Base-by-base conservation (phyloP, 1,139 yeast species). In the Yamadazyma jaroonii region DNA sequence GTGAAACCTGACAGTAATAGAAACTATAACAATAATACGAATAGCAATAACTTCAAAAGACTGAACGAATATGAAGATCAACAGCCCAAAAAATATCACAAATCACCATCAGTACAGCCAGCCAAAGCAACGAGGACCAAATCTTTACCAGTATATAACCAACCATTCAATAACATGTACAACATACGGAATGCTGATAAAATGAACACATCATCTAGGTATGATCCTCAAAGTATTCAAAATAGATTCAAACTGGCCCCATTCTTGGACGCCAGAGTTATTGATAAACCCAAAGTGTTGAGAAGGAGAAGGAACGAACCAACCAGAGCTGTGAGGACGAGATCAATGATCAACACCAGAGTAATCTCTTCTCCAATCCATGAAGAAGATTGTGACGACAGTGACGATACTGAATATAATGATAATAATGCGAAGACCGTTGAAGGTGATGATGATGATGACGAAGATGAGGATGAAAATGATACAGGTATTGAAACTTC, bases 121-220 rank as follows among this genome's bases (percentile, higher is more conserved):
- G 40, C 37, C 5, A 79, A 77, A 56, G 86, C 86, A 7, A 72
- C 76, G n/a, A 66, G 86, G 52, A 80, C 86, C 1, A 79, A 77
- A 46, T 80, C 85, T 0, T 59, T 80, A 35, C 85, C 85, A 3
- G 70, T 72, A 2, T 79, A 77, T 62, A 71, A 62, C 33, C 67
- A 65, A 37, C 65, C 67, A 5, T 70, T 61, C 42, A 72, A 61
- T 44, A 64, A 64, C 37, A 65, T 69, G 47, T 67, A 60, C 42
- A 67, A 59, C 38, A 67, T 70, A 36, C 64, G 68, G 54, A 65
- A 61, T 40, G 73, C 73, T 28, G 76, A 71, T 47, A 66, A 64
- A 39, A 48, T 61, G 40, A 77, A 61, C 37, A 55, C 58, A 6
- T 57, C 71, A 4, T 61, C 74, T 12, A 61, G 60, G 36, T 68